Percentiles rank a stretch among this genome's conserved stretches.
Evolutionary conservation across 2,329 filamentous ascomycete genomes (phyloP).

Genomic region (Corinectria fuckeliana): DNA sequence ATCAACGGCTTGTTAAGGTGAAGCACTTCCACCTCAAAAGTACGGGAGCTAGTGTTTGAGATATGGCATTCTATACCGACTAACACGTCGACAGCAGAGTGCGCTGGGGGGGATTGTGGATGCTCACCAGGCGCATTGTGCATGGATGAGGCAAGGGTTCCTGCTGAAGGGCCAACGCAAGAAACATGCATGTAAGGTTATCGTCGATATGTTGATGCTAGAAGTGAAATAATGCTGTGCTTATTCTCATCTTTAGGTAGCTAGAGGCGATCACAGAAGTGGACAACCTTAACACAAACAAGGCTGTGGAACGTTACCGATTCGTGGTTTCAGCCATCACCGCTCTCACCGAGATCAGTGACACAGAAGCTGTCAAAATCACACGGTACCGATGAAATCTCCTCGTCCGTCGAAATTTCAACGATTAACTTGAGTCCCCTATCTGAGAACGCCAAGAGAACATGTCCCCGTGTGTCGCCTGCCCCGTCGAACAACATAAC

Average conservation of each 20-base stretch:
- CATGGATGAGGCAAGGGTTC: neutral
- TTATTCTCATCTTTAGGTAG: neutral
- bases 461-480: neutral
- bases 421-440: neutral
- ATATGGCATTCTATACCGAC: neutral
- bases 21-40: neutral
- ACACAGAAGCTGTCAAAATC: neutral
- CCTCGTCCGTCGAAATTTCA: neutral
- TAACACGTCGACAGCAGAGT: neutral
- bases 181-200: neutral
- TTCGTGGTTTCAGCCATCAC: slow-evolving; percentile 14
- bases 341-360: slow-evolving; percentile 6
- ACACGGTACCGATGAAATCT: neutral
- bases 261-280: neutral
- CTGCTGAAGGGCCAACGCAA: neutral
- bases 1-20: neutral
- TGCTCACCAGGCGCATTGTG: neutral
- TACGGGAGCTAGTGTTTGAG: neutral
- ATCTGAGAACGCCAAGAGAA: neutral
- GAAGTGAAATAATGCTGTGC: neutral
- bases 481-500: neutral
- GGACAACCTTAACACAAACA: slow-evolving; percentile 8
- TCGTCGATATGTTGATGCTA: neutral
- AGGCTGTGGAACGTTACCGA: neutral
- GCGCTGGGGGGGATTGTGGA: neutral